Percentiles rank a stretch among this genome's conserved stretches.
These are phyloP conservation scores for Cephalotrichum gorgonifer DNA, from an alignment of 2,329 filamentous ascomycete genomes.

Conservation along the genomic window DNA sequence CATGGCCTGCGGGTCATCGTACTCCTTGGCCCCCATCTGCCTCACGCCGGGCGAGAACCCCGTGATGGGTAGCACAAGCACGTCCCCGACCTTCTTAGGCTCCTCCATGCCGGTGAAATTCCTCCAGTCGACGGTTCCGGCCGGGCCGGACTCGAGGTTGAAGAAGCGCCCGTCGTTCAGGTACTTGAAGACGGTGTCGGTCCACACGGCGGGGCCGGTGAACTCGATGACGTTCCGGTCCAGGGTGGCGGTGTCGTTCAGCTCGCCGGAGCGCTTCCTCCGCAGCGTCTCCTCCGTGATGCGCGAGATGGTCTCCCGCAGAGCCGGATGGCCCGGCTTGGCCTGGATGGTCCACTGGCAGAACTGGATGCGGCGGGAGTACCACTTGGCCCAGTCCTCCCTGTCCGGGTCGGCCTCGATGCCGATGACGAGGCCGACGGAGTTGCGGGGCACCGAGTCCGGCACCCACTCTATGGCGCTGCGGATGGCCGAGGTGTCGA, in stretches of 20 bases:
- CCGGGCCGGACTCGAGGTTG: constrained; percentile 37
- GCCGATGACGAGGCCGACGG: constrained; percentile 79
- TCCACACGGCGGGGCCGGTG: constrained; percentile 91
- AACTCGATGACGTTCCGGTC: constrained; percentile 82
- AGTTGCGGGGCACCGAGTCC: constrained; percentile 59
- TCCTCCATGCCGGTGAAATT: constrained; percentile 83
- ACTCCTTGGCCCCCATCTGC: constrained; percentile 84
- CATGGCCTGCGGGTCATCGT: constrained; percentile 91
- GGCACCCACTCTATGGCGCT: constrained; percentile 86
- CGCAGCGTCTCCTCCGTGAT: constrained; percentile 75
- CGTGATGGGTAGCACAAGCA: constrained; percentile 88
- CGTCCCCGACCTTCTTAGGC: constrained; percentile 83
- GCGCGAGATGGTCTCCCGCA: constrained; percentile 76
- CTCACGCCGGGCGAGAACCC: constrained; percentile 92
- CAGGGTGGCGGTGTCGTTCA: constrained; percentile 37
- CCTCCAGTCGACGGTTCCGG: constrained; percentile 73
- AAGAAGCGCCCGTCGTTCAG: constrained; percentile 90
- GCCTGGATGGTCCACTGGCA: constrained; percentile 98
- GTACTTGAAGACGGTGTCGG: constrained; percentile 82
- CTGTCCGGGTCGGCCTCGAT: constrained; percentile 96
- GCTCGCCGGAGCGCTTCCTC: constrained; percentile 56
- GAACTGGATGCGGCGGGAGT: constrained; percentile 91
- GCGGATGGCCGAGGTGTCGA: constrained; percentile 80
- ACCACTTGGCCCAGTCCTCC: constrained; percentile 89
- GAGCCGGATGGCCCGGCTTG: constrained; percentile 86